These are phyloP conservation scores for Miscanthus lutarioriparius DNA, from an alignment of 176 grass and related monocot genomes.

Conservation along the genomic window DNA sequence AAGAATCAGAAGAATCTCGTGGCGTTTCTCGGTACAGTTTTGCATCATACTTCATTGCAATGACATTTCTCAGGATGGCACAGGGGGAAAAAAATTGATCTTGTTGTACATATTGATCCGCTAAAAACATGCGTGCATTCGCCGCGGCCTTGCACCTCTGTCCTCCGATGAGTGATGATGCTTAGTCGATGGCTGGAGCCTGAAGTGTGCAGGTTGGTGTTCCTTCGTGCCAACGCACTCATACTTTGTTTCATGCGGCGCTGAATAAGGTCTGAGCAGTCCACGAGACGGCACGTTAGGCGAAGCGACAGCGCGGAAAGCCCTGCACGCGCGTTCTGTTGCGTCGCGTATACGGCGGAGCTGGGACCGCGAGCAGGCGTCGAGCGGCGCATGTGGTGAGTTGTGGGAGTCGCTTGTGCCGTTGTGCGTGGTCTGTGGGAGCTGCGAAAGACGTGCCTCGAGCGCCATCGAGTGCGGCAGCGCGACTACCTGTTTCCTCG, in stretches of 20 bases:
- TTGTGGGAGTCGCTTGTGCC: neutral
- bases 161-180: neutral
- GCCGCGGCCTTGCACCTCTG: neutral
- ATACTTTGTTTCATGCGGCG: neutral
- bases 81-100: neutral
- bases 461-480: neutral
- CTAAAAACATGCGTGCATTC: slow-evolving; percentile 4
- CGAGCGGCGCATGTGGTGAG: neutral
- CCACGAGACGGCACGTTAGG: neutral
- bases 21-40: neutral
- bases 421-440: neutral
- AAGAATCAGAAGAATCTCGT: neutral
- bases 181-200: neutral
- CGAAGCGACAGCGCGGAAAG: neutral
- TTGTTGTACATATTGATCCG: slow-evolving; percentile 35
- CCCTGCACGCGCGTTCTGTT: neutral
- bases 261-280: neutral
- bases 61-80: slow-evolving; percentile 13
- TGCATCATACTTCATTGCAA: neutral
- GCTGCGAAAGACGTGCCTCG: slow-evolving; percentile 21
- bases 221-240: neutral
- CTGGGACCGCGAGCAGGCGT: neutral
- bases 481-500: neutral
- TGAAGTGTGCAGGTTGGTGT: neutral
- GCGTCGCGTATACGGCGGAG: slow-evolving; percentile 7